Base-by-base conservation (phyloP, 805 yeast genomes). In the Saturnispora kantuleensis region DNA sequence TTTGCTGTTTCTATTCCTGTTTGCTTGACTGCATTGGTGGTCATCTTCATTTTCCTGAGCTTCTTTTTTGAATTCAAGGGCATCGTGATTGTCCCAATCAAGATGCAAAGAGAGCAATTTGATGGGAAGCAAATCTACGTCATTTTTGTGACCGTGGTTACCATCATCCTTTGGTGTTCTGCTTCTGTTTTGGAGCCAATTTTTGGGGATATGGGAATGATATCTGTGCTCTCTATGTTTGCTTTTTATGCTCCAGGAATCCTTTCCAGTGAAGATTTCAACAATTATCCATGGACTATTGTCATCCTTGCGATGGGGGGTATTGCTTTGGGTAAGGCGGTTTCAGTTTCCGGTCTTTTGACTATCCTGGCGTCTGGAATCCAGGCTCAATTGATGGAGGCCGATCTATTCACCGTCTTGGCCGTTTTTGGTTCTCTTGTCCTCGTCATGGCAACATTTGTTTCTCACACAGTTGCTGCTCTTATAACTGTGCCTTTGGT, bases 281-380 rank as follows among this genome's bases (percentile, higher is more conserved):
- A 93, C 64, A 90, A 87, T 60, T 90, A 90, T 60, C 79, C 95
- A 51, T 90, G 98, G 98, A 88, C 95, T 4, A 93, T 90, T 54
- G 93, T 93, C 9, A 78, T 90, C 38, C 70, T 90, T 50, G 97
- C 97, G 4, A 93, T 90, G 98, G 98, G 98, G 30, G 98, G 98
- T 50, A 76, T 90, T 42, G 95, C 96, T 0, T 69, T 90, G 42
- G 98, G 98, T 46, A 88, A 87, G 60, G 96, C 96, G 0, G 97
- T 90, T 1, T 79, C 95, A 1, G 81, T 93, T 8, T 86, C 96
- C 1, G 97, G 97, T 0, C 68, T 90, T 45, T 70, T 90, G 46
- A 71, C 78, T 6, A 80, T 90, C 0, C 81, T 89, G 48, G 97
- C 98, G 0, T 52, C 65, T 3, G 60, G 69, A 1, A 84, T 93